Percentiles rank a stretch among this genome's conserved stretches.
Evolutionary conservation across 148 eudicot species (phyloP).

Genomic region (Silene latifolia): DNA sequence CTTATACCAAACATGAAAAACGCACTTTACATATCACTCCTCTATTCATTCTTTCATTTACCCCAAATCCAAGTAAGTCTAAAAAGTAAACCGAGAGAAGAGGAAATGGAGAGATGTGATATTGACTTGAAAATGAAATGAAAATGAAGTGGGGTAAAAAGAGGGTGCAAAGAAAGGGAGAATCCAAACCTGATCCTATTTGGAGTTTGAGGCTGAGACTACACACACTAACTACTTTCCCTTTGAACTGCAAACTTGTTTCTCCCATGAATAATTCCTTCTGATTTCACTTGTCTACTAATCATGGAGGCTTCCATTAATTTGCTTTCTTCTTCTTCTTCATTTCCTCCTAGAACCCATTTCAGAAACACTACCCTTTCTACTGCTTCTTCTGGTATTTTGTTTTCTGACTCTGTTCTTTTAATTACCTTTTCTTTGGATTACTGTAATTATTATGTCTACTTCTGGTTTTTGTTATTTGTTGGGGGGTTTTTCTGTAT

Average conservation of each 20-base stretch:
- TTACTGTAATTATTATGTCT: not conserved
- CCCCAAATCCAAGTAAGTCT: too few relatives aligned
- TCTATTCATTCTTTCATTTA: too few relatives aligned
- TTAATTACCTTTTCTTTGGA: not conserved
- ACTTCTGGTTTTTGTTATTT: not conserved
- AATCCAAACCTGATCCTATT: not conserved
- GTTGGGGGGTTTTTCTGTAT: not conserved
- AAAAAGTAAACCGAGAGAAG: too few relatives aligned
- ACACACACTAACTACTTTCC: not conserved
- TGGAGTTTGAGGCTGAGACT: not conserved
- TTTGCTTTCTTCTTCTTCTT: constrained; percentile 58
- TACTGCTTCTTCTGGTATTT: constrained; percentile 40
- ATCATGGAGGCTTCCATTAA: constrained; percentile 62
- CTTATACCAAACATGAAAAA: too few relatives aligned
- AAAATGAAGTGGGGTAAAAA: not conserved
- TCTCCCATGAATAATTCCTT: not conserved
- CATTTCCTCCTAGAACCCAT: constrained; percentile 41
- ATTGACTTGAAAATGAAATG: too few relatives aligned
- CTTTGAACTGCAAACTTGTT: not conserved
- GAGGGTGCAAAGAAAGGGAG: not conserved
- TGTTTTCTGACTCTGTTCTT: not conserved
- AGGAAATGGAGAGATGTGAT: too few relatives aligned
- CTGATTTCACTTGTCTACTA: too few relatives aligned
- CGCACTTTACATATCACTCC: too few relatives aligned
- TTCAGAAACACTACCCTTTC: constrained; percentile 32